Conservation (phyloP, 225 moss, liverwort and hornwort species). For the Climacium dendroides region DNA sequence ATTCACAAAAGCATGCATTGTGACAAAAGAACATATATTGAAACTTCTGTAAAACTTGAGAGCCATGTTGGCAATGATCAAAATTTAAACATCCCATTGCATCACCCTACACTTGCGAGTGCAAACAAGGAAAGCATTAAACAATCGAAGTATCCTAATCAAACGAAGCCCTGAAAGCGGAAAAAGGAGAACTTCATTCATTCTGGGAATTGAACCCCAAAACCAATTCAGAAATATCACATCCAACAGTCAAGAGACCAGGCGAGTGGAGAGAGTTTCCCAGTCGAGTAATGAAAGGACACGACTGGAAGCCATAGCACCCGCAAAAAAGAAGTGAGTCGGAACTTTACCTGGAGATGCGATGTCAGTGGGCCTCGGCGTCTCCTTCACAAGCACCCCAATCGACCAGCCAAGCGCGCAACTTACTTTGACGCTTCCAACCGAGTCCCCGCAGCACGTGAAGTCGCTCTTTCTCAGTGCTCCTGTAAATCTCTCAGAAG, state of each 20-base stretch:
- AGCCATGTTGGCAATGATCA: no score
- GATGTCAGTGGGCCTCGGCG: neutral
- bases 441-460: no score
- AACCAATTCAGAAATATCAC: neutral
- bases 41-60: neutral
- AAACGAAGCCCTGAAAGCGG: neutral
- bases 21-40: neutral
- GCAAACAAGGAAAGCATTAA: no score
- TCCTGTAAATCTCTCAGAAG: no score
- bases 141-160: neutral
- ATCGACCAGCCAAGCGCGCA: neutral
- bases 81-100: neutral
- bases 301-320: neutral
- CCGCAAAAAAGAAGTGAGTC: neutral
- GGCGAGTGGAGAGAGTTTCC: no score
- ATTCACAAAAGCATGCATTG: neutral
- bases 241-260: neutral
- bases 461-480: no score
- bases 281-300: neutral
- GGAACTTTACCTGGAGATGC: neutral
- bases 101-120: neutral
- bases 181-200: neutral
- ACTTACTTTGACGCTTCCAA: no score
- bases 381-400: neutral
- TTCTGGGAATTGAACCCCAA: rapidly evolving